A percentile compares a stretch with the other conserved stretches of the same genome.
These are phyloP conservation scores for Fagopyrum esculentum DNA, from an alignment of 148 eudicot species.

Conservation along the genomic window DNA sequence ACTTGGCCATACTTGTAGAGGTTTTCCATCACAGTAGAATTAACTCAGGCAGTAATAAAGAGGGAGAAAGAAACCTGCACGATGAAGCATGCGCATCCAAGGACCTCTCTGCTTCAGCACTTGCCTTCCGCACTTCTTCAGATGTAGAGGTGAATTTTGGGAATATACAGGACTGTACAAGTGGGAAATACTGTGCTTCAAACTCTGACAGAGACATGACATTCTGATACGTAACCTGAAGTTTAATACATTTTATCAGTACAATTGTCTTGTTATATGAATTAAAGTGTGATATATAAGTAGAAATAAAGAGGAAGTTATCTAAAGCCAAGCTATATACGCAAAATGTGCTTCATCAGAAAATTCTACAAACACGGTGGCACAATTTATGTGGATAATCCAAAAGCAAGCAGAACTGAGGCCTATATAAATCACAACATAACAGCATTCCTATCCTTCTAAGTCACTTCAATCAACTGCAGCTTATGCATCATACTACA, in stretches of 20 bases:
- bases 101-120: slow-evolving; percentile 74
- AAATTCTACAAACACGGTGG: not conserved
- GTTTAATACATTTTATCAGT: slow-evolving; percentile 7
- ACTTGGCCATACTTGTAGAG: not conserved
- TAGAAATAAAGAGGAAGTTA: not conserved
- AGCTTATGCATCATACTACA: not conserved
- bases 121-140: slow-evolving; percentile 83
- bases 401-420: not conserved
- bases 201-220: slow-evolving; percentile 64
- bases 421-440: not conserved
- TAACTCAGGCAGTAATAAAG: slow-evolving; percentile 6
- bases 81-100: slow-evolving; percentile 52
- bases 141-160: slow-evolving; percentile 63
- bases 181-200: slow-evolving; percentile 76
- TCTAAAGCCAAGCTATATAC: not conserved
- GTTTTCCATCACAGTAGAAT: not conserved
- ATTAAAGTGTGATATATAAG: not conserved
- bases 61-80: slow-evolving; percentile 58
- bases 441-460: not conserved
- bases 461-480: not conserved
- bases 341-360: not conserved
- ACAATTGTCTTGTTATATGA: not conserved
- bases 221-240: slow-evolving; percentile 68
- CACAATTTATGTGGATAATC: not conserved
- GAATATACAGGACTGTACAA: slow-evolving; percentile 87